These are phyloP conservation scores for Neoascochyta sp. DNA, from an alignment of 2,329 filamentous ascomycete genomes.

Conservation along the genomic window DNA sequence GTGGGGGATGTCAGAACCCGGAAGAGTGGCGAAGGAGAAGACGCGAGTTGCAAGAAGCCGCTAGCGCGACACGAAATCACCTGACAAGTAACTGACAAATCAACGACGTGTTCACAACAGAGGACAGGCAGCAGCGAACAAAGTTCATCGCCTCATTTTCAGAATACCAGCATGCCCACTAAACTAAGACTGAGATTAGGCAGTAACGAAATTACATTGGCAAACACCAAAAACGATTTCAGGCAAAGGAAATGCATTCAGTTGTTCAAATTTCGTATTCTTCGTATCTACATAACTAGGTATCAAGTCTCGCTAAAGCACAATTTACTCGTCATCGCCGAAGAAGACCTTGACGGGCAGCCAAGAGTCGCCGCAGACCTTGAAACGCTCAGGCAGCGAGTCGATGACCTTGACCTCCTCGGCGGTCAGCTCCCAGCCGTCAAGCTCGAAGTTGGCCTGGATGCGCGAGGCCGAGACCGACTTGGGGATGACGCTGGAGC, in stretches of 20 bases:
- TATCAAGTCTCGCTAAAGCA: slow-evolving; percentile 11
- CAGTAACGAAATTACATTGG: not conserved
- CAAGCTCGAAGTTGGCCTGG: slow-evolving; percentile 67
- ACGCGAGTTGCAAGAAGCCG: no score
- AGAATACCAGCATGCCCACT: no score
- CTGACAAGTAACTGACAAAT: slow-evolving; percentile 6
- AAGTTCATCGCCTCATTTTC: no score
- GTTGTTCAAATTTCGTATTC: slow-evolving; percentile 2
- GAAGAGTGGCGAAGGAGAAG: slow-evolving; percentile 12
- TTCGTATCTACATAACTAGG: slow-evolving; percentile 3
- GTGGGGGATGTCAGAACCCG: slow-evolving; percentile 1
- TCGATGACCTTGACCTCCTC: slow-evolving; percentile 70
- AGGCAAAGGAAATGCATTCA: no score
- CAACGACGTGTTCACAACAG: not conserved
- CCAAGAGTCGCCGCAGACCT: slow-evolving; percentile 66
- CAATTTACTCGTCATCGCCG: slow-evolving; percentile 66
- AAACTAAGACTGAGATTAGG: not conserved
- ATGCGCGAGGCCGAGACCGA: slow-evolving; percentile 71
- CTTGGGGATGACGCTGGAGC: slow-evolving; percentile 83
- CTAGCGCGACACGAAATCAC: slow-evolving; percentile 26
- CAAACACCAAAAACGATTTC: not conserved
- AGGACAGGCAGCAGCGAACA: not conserved
- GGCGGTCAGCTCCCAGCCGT: slow-evolving; percentile 68
- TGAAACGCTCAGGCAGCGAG: slow-evolving; percentile 70
- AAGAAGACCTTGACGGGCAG: slow-evolving; percentile 77